These are phyloP conservation scores for Termitomyces sp. DNA, from an alignment of 768 basidiomycete species.

Conservation along the genomic window DNA sequence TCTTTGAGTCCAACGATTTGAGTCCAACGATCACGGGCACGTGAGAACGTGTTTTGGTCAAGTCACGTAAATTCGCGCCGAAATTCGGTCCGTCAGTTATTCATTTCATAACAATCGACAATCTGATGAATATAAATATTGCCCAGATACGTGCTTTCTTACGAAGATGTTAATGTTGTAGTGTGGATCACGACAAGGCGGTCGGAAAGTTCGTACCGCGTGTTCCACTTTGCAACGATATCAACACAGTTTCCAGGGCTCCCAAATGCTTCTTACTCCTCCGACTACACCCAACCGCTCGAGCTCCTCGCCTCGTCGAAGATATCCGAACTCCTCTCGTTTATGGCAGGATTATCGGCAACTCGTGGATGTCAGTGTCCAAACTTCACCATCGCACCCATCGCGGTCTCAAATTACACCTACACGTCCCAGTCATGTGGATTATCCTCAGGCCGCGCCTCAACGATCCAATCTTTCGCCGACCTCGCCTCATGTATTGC, in stretches of 20 bases:
- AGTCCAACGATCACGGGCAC: not conserved
- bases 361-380: conserved; percentile 10
- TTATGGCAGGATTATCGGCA: conserved; percentile 15
- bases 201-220: not conserved
- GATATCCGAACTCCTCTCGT: conserved; percentile 12
- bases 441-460: conserved; percentile 32
- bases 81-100: not conserved
- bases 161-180: not conserved
- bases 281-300: not conserved
- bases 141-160: not conserved
- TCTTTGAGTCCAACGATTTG: too few relatives aligned
- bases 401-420: not conserved
- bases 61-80: not conserved
- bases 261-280: conserved; percentile 1
- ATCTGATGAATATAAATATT: not conserved
- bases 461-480: not conserved
- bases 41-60: not conserved
- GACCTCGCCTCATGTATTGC: conserved; percentile 8
- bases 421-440: conserved; percentile 66
- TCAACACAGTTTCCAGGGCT: not conserved
- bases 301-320: not conserved
- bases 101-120: not conserved
- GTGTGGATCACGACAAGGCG: not conserved
- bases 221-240: not conserved
- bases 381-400: conserved; percentile 1